Conservation (phyloP, 192 early-diverging fungal genomes). For the Gaertneriomyces sp. region DNA sequence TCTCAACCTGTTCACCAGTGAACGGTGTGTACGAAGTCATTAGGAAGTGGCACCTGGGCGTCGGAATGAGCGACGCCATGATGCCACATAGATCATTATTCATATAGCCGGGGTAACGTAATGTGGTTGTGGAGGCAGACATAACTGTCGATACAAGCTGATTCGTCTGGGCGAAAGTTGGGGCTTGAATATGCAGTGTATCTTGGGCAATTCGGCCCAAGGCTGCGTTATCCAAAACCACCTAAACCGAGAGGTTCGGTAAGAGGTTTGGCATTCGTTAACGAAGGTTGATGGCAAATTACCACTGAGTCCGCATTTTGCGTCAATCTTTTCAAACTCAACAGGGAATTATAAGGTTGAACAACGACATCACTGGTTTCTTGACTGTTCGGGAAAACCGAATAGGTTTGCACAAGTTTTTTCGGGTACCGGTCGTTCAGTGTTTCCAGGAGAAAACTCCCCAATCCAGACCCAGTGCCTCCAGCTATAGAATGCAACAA, state of each 20-base stretch:
- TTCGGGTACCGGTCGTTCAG: slow-evolving; percentile 95
- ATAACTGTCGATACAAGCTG: slow-evolving; percentile 98
- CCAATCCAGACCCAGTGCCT: slow-evolving; percentile 95
- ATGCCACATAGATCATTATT: slow-evolving; percentile 98
- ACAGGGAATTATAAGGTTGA: slow-evolving; percentile 95
- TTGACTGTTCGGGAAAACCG: slow-evolving; percentile 94
- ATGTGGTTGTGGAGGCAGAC: slow-evolving; percentile 90
- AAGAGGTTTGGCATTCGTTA: not conserved
- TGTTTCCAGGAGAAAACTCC: slow-evolving; percentile 86
- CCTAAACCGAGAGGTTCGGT: slow-evolving; percentile 31
- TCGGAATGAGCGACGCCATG: slow-evolving; percentile 92
- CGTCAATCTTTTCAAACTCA: slow-evolving; percentile 86
- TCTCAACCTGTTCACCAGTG: slow-evolving; percentile 85
- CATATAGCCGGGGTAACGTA: slow-evolving; percentile 99
- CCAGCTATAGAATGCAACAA: slow-evolving; percentile 96
- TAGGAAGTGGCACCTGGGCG: slow-evolving; percentile 96
- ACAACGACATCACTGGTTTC: slow-evolving; percentile 92
- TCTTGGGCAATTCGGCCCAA: slow-evolving; percentile 89
- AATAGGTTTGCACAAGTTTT: slow-evolving; percentile 96
- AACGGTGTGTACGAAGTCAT: slow-evolving; percentile 97
- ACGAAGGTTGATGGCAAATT: slow-evolving; percentile 4
- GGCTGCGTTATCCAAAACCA: slow-evolving; percentile 95
- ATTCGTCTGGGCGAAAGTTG: slow-evolving; percentile 93
- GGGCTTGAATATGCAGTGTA: slow-evolving; percentile 86
- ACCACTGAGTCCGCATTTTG: slow-evolving; percentile 92